A percentile compares a stretch with the other conserved stretches of the same genome.
phyloP scores from a whole-genome alignment of 1,139 yeast genomes.

The Meyerozyma carpophila region DNA sequence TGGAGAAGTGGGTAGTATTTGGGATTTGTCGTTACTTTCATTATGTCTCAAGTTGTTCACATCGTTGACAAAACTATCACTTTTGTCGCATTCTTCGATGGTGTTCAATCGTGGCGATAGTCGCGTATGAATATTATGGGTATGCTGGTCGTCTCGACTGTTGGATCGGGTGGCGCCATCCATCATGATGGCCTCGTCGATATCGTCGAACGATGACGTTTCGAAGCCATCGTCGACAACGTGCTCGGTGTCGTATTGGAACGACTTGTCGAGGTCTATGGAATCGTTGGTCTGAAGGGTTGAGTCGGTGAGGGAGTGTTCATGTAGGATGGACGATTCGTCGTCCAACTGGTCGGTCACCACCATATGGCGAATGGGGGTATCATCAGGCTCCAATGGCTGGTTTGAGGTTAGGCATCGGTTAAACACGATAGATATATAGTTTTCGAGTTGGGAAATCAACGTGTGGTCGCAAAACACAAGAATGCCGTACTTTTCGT shows the following conservation, averaged over 20 bases:
- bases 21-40: conserved; percentile 15
- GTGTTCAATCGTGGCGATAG: conserved; percentile 1
- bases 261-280: conserved; percentile 8
- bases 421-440: conserved; percentile 17
- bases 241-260: conserved; percentile 1
- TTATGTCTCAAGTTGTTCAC: conserved; percentile 32
- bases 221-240: conserved; percentile 15
- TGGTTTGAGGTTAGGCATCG: conserved; percentile 4
- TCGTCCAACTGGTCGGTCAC: conserved; percentile 2
- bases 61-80: conserved; percentile 19
- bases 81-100: conserved; percentile 5
- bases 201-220: conserved; percentile 17
- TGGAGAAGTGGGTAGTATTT: conserved; percentile 10
- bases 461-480: conserved; percentile 26
- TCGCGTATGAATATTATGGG: conserved; percentile 1
- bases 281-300: conserved; percentile 1
- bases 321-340: conserved; percentile 7
- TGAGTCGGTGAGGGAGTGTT: conserved; percentile 8
- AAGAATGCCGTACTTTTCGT: conserved; percentile 27
- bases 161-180: conserved; percentile 2
- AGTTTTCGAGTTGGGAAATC: conserved; percentile 22
- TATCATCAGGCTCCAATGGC: background rate
- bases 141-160: conserved; percentile 4
- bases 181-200: conserved; percentile 17
- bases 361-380: conserved; percentile 5